A percentile compares a stretch with the other conserved stretches of the same genome.
phyloP scores from a whole-genome alignment of 2,329 filamentous ascomycete species.

The Clonostachys chloroleuca region DNA sequence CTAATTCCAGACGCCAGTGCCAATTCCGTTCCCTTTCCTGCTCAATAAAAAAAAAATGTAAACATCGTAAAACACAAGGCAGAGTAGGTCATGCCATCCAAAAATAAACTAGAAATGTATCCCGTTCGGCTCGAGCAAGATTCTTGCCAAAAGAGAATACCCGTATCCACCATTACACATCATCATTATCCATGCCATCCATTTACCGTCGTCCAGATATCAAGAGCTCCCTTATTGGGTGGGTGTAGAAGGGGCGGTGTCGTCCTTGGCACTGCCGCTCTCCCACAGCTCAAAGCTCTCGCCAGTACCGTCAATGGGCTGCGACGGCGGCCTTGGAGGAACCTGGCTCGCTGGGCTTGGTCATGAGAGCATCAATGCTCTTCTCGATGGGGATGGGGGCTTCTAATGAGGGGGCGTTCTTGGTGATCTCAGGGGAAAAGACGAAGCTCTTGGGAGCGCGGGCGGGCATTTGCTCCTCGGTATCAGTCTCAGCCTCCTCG shows the following conservation, averaged over 20 bases:
- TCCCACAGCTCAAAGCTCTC: slow-evolving; percentile 68
- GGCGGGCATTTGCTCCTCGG: slow-evolving; percentile 1
- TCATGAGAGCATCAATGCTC: slow-evolving; percentile 29
- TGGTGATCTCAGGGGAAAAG: slow-evolving; percentile 7
- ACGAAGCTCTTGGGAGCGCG: slow-evolving; percentile 7
- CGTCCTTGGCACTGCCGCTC: slow-evolving; percentile 61
- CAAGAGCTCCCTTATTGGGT: no score
- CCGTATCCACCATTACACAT: slow-evolving; percentile 2
- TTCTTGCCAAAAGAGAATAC: background rate
- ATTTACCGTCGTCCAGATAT: background rate
- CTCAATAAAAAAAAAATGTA: background rate
- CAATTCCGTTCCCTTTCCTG: background rate
- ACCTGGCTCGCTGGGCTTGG: slow-evolving; percentile 21
- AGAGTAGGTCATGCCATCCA: background rate
- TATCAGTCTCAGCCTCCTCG: slow-evolving; percentile 27
- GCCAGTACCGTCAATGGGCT: slow-evolving; percentile 53
- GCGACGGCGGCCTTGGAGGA: slow-evolving; percentile 37
- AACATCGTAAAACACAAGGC: background rate
- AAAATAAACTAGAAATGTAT: background rate
- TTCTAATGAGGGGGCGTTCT: slow-evolving; percentile 8
- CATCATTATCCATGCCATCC: slow-evolving; percentile 1
- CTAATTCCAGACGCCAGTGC: no score
- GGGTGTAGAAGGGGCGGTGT: slow-evolving; percentile 13
- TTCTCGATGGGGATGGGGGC: slow-evolving; percentile 7
- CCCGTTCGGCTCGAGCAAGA: background rate